These are phyloP conservation scores for Phaeosphaeriaceae sp. DNA, from an alignment of 2,329 filamentous ascomycete species.

Conservation along the genomic window DNA sequence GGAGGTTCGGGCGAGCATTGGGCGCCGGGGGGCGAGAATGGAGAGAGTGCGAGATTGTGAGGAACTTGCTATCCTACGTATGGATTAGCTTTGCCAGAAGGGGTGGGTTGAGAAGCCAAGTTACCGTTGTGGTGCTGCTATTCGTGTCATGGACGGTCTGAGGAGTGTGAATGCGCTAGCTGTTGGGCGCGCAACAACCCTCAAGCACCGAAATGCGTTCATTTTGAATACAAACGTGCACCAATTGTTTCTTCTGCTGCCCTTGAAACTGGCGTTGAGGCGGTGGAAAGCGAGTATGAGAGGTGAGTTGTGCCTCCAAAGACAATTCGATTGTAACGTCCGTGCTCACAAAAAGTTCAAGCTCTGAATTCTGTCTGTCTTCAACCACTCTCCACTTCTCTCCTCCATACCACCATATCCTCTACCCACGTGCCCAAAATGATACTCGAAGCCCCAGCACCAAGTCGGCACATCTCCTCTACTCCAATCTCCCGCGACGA, in stretches of 20 bases:
- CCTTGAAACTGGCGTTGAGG: background rate
- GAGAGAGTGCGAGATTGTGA: conserved; percentile 33
- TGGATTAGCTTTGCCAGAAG: background rate
- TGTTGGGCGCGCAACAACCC: conserved; percentile 30
- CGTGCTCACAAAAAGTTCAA: conserved; percentile 41
- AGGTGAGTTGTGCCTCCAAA: conserved; percentile 4
- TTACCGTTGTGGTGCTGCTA: conserved; percentile 30
- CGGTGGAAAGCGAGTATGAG: background rate
- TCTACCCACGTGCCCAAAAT: conserved; percentile 23
- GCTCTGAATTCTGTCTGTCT: conserved; percentile 11
- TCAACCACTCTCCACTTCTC: background rate
- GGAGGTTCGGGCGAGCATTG: conserved; percentile 29
- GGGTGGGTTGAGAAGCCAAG: background rate
- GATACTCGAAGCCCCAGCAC: conserved; percentile 45
- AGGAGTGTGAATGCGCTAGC: conserved; percentile 23
- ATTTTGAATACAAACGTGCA: conserved; percentile 21
- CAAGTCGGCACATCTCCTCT: conserved; percentile 41
- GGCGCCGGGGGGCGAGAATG: conserved; percentile 34
- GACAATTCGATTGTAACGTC: conserved; percentile 21
- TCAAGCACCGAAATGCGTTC: conserved; percentile 43
- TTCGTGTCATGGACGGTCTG: conserved; percentile 24
- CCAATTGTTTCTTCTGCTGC: conserved; percentile 3
- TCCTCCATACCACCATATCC: background rate
- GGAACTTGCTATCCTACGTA: conserved; percentile 9
- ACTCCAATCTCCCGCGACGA: conserved; percentile 37